Evolutionary conservation across 2,329 filamentous ascomycete genomes (phyloP).

Genomic region (Sclerotinia glacialis): DNA sequence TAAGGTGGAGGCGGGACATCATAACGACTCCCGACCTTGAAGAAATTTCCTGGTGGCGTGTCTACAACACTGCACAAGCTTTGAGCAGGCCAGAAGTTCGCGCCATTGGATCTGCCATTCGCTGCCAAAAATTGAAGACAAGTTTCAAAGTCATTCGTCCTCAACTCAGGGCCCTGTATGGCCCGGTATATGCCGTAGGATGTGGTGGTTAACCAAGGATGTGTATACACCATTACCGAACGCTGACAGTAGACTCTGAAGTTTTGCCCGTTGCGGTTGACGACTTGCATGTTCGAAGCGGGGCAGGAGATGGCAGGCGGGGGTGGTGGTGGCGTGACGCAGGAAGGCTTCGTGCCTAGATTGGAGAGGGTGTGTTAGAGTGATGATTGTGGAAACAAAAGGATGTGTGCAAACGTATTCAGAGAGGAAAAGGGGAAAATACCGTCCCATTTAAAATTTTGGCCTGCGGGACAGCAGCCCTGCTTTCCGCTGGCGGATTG

Average conservation of each 20-base stretch:
- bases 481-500: slow-evolving; percentile 1
- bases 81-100: slow-evolving; percentile 5
- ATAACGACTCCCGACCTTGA: slow-evolving; percentile 4
- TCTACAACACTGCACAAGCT: slow-evolving; percentile 11
- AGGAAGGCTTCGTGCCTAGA: neutral
- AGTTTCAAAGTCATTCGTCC: slow-evolving; percentile 2
- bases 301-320: neutral
- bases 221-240: slow-evolving; percentile 10
- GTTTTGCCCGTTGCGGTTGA: slow-evolving; percentile 13
- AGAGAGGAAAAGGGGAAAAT: neutral
- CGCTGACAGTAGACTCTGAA: slow-evolving; percentile 15
- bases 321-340: neutral
- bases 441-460: slow-evolving; percentile 13
- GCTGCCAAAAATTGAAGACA: neutral
- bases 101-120: neutral
- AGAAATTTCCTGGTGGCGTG: slow-evolving; percentile 7
- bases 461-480: slow-evolving; percentile 3
- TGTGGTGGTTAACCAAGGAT: slow-evolving; percentile 13
- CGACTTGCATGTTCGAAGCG: slow-evolving; percentile 6
- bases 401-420: too few relatives aligned
- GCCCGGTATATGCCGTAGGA: slow-evolving; percentile 9
- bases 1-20: slow-evolving; percentile 7
- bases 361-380: neutral
- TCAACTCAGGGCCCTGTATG: slow-evolving; percentile 8
- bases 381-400: neutral